These are phyloP conservation scores for Theileria luwenshuni DNA, from an alignment of 169 alveolate genomes.

Conservation along the genomic window DNA sequence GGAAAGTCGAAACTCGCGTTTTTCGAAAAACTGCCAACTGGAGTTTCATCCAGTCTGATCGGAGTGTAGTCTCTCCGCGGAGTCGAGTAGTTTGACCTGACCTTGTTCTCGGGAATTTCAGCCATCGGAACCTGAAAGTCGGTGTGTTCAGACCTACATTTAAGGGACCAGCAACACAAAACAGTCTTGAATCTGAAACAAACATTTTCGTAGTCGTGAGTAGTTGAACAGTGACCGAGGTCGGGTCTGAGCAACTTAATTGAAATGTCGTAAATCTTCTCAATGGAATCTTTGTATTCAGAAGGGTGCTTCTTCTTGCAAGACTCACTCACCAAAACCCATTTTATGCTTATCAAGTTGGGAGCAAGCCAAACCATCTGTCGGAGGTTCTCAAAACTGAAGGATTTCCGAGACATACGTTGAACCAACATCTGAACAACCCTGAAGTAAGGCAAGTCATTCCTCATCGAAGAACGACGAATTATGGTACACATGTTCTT, in stretches of 20 bases:
- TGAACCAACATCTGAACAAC: slow-evolving; percentile 54
- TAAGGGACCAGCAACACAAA: slow-evolving; percentile 45
- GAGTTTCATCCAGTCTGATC: not conserved
- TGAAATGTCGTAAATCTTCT: slow-evolving; percentile 26
- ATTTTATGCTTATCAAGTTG: slow-evolving; percentile 40
- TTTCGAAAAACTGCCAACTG: slow-evolving; percentile 3
- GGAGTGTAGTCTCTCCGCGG: slow-evolving; percentile 12
- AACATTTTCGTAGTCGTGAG: slow-evolving; percentile 40
- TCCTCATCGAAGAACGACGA: slow-evolving; percentile 55
- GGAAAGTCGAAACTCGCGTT: not conserved
- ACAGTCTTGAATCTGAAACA: slow-evolving; percentile 42
- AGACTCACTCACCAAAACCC: slow-evolving; percentile 37
- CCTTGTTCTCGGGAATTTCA: not conserved
- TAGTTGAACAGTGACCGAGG: slow-evolving; percentile 33
- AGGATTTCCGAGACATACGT: slow-evolving; percentile 51
- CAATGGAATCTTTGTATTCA: slow-evolving; percentile 52
- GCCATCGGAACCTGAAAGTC: slow-evolving; percentile 14
- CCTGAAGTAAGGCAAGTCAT: slow-evolving; percentile 54
- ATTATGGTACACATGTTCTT: slow-evolving; percentile 57
- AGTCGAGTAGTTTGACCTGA: slow-evolving; percentile 8
- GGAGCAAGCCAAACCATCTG: slow-evolving; percentile 65
- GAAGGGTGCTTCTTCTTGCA: slow-evolving; percentile 24
- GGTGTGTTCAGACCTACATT: slow-evolving; percentile 29
- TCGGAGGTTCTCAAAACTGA: slow-evolving; percentile 48
- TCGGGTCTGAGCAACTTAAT: slow-evolving; percentile 43